Conservation (phyloP, 306 rosid species). For the Hylodesmum podocarpum region DNA sequence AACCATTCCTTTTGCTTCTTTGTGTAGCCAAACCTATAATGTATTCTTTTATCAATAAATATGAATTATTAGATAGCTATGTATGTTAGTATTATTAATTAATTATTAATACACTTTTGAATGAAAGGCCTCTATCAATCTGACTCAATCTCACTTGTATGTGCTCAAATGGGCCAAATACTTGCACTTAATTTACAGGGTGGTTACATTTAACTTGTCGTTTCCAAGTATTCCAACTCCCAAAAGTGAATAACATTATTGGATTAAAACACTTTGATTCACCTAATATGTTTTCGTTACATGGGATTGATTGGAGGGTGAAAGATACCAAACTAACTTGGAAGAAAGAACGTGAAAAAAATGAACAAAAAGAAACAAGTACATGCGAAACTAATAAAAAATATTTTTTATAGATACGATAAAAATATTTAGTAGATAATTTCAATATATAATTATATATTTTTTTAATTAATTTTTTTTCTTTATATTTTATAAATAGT, state of each 20-base stretch:
- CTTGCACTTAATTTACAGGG: constrained; percentile 18
- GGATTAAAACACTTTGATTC: neutral
- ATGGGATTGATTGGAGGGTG: neutral
- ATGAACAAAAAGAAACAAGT: no score
- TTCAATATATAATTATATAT: no score
- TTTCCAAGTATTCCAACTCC: constrained; percentile 18
- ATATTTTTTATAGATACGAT: no score
- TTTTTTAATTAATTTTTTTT: no score
- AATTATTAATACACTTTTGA: neutral
- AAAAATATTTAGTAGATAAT: neutral
- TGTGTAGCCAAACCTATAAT: neutral
- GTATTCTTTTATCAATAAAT: no score
- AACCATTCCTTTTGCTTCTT: constrained; percentile 5
- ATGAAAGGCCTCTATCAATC: constrained; percentile 4
- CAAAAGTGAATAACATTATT: neutral
- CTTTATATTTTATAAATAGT: no score
- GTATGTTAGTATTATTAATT: neutral
- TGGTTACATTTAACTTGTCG: constrained; percentile 31
- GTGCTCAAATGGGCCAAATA: constrained; percentile 26
- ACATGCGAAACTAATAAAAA: no score
- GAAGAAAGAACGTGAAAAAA: neutral
- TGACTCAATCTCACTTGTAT: constrained; percentile 30
- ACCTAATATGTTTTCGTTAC: constrained; percentile 3
- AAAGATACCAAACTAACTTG: constrained; percentile 3
- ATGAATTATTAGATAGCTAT: neutral